These are phyloP conservation scores for Chaetomium tenue DNA, from an alignment of 495 filamentous ascomycete species.

Conservation along the genomic window DNA sequence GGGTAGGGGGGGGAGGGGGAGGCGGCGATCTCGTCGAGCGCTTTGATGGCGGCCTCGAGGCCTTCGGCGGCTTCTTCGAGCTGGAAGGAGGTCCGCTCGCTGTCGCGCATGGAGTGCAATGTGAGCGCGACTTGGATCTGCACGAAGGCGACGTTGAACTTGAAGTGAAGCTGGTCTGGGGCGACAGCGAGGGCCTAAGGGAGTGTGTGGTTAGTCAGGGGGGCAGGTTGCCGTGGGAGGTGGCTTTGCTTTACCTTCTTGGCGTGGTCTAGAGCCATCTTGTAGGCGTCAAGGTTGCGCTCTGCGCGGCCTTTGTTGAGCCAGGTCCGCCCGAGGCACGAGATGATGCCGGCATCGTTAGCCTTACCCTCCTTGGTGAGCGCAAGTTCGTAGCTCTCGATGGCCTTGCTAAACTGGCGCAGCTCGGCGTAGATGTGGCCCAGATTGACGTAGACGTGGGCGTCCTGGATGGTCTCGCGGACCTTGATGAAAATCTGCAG, in stretches of 20 bases:
- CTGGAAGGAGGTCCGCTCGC: slow-evolving; percentile 72
- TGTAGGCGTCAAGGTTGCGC: slow-evolving; percentile 73
- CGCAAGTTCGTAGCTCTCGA: slow-evolving; percentile 93
- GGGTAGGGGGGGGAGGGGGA: slow-evolving; percentile 88
- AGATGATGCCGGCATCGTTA: slow-evolving; percentile 76
- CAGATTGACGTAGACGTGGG: slow-evolving; percentile 83
- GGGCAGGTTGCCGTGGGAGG: not conserved
- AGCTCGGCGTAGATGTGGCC: slow-evolving; percentile 90
- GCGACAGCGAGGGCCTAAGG: slow-evolving; percentile 67
- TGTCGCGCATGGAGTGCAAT: slow-evolving; percentile 70
- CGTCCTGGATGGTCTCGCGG: slow-evolving; percentile 81
- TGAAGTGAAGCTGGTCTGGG: slow-evolving; percentile 81
- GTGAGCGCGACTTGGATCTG: slow-evolving; percentile 87
- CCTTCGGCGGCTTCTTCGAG: slow-evolving; percentile 73
- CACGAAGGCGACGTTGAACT: slow-evolving; percentile 97
- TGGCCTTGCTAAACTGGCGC: slow-evolving; percentile 80
- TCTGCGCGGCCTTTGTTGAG: slow-evolving; percentile 81
- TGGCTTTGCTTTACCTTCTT: slow-evolving; percentile 53
- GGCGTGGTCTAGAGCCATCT: slow-evolving; percentile 82
- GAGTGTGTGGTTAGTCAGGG: slow-evolving; percentile 27
- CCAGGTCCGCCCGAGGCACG: slow-evolving; percentile 94
- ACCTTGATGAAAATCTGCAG: slow-evolving; percentile 85
- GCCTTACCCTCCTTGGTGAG: slow-evolving; percentile 72
- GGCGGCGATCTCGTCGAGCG: slow-evolving; percentile 75
- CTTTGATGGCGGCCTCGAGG: slow-evolving; percentile 85